Conservation (phyloP, 2,329 filamentous ascomycete genomes). For the Cladophialophora yegresii region DNA sequence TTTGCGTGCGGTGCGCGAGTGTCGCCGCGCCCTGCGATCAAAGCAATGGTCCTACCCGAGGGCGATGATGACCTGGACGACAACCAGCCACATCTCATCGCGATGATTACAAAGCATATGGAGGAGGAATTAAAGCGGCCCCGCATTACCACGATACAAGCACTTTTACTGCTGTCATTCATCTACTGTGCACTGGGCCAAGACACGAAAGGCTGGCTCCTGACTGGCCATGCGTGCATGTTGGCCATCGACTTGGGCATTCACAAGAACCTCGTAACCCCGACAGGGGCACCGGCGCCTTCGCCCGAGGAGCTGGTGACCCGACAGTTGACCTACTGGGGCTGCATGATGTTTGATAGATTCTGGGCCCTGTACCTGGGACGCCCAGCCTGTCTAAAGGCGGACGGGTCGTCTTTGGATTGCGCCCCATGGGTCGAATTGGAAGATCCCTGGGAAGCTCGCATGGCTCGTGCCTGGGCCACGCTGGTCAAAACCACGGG, state of each 20-base stretch:
- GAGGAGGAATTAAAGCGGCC: conserved; percentile 30
- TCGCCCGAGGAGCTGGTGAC: conserved; percentile 25
- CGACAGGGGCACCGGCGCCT: not conserved
- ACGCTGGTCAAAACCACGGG: conserved; percentile 23
- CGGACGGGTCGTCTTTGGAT: conserved; percentile 21
- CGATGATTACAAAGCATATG: conserved; percentile 6
- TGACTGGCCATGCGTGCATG: conserved; percentile 29
- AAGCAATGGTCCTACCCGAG: conserved; percentile 20
- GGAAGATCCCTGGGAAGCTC: conserved; percentile 13
- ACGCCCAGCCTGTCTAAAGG: conserved; percentile 23
- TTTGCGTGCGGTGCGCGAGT: conserved; percentile 31
- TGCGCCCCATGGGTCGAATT: not conserved
- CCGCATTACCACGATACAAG: conserved; percentile 28
- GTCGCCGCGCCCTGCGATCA: conserved; percentile 14
- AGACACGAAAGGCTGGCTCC: conserved; percentile 32
- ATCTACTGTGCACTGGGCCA: conserved; percentile 27
- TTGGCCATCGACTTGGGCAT: conserved; percentile 31
- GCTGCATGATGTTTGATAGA: conserved; percentile 29
- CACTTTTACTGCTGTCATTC: conserved; percentile 30
- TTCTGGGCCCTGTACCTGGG: conserved; percentile 33
- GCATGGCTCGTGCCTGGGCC: conserved; percentile 28
- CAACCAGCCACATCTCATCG: conserved; percentile 23
- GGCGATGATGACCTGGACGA: conserved; percentile 10
- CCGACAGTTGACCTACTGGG: conserved; percentile 31
- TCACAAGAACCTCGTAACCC: conserved; percentile 20